Evolutionary conservation across 768 basidiomycete species (phyloP).

Genomic region (Termitomyces titanicus): DNA sequence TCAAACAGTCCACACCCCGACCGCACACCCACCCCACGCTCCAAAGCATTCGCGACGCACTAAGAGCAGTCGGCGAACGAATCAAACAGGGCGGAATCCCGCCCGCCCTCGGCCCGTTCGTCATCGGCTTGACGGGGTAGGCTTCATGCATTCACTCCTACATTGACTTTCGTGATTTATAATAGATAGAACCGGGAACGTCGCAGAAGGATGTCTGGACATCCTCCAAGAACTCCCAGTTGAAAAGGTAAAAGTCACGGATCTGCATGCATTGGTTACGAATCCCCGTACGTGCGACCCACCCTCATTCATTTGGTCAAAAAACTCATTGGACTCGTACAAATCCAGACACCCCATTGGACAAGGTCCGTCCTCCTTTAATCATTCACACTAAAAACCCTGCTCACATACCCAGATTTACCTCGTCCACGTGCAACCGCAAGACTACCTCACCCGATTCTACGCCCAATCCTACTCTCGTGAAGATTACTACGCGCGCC

Average conservation of each 20-base stretch:
- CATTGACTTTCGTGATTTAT: too few species aligned
- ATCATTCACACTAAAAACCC: too few species aligned
- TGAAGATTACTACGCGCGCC: constrained; percentile 69
- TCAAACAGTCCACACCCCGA: constrained; percentile 74
- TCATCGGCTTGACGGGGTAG: constrained; percentile 83
- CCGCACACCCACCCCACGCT: constrained; percentile 72
- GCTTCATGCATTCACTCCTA: constrained; percentile 10
- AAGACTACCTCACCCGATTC: constrained; percentile 61
- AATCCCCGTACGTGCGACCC: constrained; percentile 17
- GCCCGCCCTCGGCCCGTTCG: constrained; percentile 64
- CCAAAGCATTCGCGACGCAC: constrained; percentile 42
- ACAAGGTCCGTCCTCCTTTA: constrained; percentile 44
- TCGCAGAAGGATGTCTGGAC: constrained; percentile 71
- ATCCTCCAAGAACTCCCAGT: constrained; percentile 73
- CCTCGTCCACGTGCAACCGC: constrained; percentile 64
- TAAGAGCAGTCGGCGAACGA: constrained; percentile 53
- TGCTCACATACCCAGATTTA: constrained; percentile 61
- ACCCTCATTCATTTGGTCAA: too few species aligned
- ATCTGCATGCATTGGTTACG: constrained; percentile 54
- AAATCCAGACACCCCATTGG: constrained; percentile 53
- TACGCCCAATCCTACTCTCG: constrained; percentile 61
- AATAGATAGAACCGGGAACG: constrained; percentile 73
- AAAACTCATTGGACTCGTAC: too few species aligned
- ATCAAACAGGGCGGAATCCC: constrained; percentile 60
- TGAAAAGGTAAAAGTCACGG: constrained; percentile 47